These are phyloP conservation scores for Phialemoniopsis sp. DNA, from an alignment of 2,329 filamentous ascomycete species.

Conservation along the genomic window DNA sequence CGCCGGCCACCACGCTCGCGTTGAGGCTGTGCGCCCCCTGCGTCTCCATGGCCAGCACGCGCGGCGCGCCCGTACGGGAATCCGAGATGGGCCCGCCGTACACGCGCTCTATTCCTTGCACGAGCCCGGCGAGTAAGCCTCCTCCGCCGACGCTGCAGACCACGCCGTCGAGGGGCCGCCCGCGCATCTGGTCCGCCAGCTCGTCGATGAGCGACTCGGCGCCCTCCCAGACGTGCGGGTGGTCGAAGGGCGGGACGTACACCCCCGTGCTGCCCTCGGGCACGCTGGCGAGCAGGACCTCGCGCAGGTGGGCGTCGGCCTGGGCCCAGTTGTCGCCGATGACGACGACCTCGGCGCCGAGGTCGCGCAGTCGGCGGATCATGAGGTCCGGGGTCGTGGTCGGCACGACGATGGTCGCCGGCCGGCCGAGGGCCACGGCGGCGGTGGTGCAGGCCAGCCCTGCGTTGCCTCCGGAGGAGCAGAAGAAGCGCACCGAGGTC, in stretches of 20 bases:
- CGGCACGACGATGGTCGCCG: constrained; percentile 70
- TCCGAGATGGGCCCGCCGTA: constrained; percentile 11
- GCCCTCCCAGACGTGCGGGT: constrained; percentile 63
- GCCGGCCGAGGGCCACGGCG: constrained; percentile 54
- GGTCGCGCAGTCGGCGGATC: constrained; percentile 60
- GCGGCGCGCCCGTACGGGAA: constrained; percentile 16
- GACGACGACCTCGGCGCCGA: constrained; percentile 64
- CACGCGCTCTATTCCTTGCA: constrained; percentile 51
- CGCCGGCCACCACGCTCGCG: constrained; percentile 46
- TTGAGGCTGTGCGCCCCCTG: constrained; percentile 63
- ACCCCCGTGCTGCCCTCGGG: constrained; percentile 35
- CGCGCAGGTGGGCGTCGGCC: constrained; percentile 61
- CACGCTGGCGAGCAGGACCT: constrained; percentile 40
- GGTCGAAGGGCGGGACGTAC: constrained; percentile 65
- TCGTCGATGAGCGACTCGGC: constrained; percentile 52
- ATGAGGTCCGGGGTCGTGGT: constrained; percentile 60
- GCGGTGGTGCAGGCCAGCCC: constrained; percentile 76
- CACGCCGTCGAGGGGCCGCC: constrained; percentile 41
- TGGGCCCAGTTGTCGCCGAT: constrained; percentile 64
- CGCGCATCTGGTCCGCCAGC: constrained; percentile 26
- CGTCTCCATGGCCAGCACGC: constrained; percentile 70
- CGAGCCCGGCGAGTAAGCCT: constrained; percentile 65
- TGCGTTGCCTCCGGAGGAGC: constrained; percentile 73
- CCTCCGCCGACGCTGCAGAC: constrained; percentile 70
- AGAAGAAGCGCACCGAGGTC: constrained; percentile 61